Evolutionary conservation across 495 filamentous ascomycete species (phyloP).

Genomic region (Penicillium pancosmium): DNA sequence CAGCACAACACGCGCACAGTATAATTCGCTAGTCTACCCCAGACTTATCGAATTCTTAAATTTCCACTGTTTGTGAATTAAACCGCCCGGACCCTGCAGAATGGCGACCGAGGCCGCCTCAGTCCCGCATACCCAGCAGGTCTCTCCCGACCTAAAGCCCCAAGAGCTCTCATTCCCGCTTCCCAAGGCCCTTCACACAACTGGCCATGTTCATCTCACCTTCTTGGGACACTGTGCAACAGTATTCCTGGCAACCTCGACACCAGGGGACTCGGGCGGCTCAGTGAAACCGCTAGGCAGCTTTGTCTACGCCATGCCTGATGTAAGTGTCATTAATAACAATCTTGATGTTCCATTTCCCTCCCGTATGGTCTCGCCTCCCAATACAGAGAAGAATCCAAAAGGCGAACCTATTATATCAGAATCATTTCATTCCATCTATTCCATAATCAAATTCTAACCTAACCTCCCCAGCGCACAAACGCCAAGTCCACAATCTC

Average conservation of each 20-base stretch:
- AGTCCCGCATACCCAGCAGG: constrained; percentile 22
- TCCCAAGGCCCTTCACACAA: constrained; percentile 74
- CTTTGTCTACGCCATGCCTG: constrained; percentile 90
- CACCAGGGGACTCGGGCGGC: constrained; percentile 56
- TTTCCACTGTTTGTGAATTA: no score
- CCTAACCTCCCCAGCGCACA: constrained; percentile 35
- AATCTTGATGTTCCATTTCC: not conserved
- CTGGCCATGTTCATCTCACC: constrained; percentile 76
- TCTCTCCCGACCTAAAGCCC: constrained; percentile 41
- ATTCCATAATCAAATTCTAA: constrained; percentile 5
- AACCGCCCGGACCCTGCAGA: not conserved
- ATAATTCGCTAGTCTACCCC: no score
- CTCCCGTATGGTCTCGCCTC: not conserved
- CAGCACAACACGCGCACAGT: no score
- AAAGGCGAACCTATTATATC: not conserved
- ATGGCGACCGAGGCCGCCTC: constrained; percentile 16
- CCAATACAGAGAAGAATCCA: not conserved
- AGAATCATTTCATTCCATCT: not conserved
- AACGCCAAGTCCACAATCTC: constrained; percentile 55
- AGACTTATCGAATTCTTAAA: no score
- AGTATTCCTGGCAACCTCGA: constrained; percentile 76
- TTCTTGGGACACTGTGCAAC: constrained; percentile 65
- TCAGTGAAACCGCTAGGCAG: constrained; percentile 56
- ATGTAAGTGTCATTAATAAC: constrained; percentile 60
- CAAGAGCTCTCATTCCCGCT: constrained; percentile 77